Base-by-base conservation (phyloP, 2,329 filamentous ascomycete species). In the Talaromyces verruculosus region DNA sequence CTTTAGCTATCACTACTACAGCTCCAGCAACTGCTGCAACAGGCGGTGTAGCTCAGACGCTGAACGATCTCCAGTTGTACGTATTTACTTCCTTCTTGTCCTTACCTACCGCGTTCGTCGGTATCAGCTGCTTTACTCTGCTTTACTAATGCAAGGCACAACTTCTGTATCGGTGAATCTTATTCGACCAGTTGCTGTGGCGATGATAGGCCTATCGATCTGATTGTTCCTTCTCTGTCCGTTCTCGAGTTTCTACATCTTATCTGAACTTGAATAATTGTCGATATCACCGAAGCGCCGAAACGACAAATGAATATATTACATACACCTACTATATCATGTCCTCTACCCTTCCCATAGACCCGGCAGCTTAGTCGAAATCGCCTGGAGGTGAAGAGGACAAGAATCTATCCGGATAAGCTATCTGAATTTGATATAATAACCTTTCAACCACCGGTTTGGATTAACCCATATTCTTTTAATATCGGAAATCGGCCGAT, bases 201-300 rank as follows among this genome's bases (percentile, higher is more conserved):
- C 55, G 35, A 59, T 59, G 35, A 25, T 59, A 59, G 35, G 35
- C n/a, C 41, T 59, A 28, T 41, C 41, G 35, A n/a, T 59, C 15
- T 59, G 4, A 41, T 15, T 25, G 17, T n/a, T 8, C 35, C 35
- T 6, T 11, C 55, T 35, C n/a, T 35, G 33, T 10, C 55, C 17
- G 35, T 41, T 19, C 8, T 59, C n/a, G 11, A 28, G 13, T 15
- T 41, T 10, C 13, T 33, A 37, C 10, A 41, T 13, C 19, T 25
- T n/a, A n/a, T 11, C 11, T 49, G 22, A 49, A 25, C 25, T 59
- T 58, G n/a, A 59, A 37, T 33, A 19, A 47, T 8, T 22, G 15
- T 59, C 33, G 35, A 41, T 19, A 2, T 41, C 19, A 41, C 10
- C 35, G 13, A 35, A 41, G 35, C 55, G 4, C 55, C 28, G 19